These are phyloP conservation scores for Parastagonospora nodorum DNA, from an alignment of 2,329 filamentous ascomycete species.

Conservation along the genomic window DNA sequence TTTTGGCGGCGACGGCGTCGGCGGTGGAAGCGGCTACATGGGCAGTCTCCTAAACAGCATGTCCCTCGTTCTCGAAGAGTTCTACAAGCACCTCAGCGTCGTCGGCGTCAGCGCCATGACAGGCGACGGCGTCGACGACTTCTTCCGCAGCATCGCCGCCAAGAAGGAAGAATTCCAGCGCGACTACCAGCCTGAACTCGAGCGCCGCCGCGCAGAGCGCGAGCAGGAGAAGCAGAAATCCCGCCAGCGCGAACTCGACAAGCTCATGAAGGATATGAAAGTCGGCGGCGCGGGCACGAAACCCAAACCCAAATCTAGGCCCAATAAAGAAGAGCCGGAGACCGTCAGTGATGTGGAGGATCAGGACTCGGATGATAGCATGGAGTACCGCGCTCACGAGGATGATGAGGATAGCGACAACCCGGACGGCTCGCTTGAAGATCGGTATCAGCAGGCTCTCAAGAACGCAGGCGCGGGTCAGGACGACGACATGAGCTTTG, in stretches of 20 bases:
- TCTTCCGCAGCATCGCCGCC: slow-evolving; percentile 85
- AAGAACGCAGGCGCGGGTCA: slow-evolving; percentile 52
- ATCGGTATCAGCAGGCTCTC: slow-evolving; percentile 78
- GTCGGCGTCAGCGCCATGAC: slow-evolving; percentile 94
- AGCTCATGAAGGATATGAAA: slow-evolving; percentile 93
- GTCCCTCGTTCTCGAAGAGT: slow-evolving; percentile 96
- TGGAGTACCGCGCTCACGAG: slow-evolving; percentile 54
- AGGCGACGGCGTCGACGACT: slow-evolving; percentile 87
- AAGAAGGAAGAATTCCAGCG: slow-evolving; percentile 87
- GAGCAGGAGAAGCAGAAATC: slow-evolving; percentile 74
- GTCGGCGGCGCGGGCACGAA: slow-evolving; percentile 50
- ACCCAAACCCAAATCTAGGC: slow-evolving; percentile 41
- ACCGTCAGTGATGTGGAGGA: slow-evolving; percentile 59
- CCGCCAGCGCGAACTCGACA: slow-evolving; percentile 81
- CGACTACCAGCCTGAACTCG: slow-evolving; percentile 91
- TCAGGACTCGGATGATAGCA: slow-evolving; percentile 58
- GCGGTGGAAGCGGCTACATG: slow-evolving; percentile 89
- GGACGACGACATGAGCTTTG: slow-evolving; percentile 58
- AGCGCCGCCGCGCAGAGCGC: slow-evolving; percentile 74
- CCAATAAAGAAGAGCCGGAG: slow-evolving; percentile 52
- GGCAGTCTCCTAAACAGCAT: slow-evolving; percentile 93
- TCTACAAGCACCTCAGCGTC: slow-evolving; percentile 91
- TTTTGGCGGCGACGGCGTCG: slow-evolving; percentile 74
- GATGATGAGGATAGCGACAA: slow-evolving; percentile 65
- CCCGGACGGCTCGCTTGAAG: slow-evolving; percentile 67